Evolutionary conservation across 2,329 filamentous ascomycete genomes (phyloP).

Genomic region (Coniella lustricola): DNA sequence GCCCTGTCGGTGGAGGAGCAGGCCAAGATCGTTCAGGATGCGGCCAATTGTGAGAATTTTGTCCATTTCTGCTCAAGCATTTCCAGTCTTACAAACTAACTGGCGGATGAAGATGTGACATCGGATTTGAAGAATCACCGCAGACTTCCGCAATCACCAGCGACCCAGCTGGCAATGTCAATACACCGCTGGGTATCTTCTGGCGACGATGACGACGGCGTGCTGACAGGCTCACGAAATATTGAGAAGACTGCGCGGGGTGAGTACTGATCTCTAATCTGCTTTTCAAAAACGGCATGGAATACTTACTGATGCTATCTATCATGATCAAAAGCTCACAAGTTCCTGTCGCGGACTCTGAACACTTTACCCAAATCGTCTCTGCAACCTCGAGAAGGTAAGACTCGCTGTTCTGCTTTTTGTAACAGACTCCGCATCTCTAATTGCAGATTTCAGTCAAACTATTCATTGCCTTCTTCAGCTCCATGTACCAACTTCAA

Average conservation of each 20-base stretch:
- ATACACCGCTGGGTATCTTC: constrained; percentile 5
- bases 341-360: constrained; percentile 50
- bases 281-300: not conserved
- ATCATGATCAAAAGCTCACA: constrained; percentile 34
- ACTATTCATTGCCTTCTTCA: constrained; percentile 2
- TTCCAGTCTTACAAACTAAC: not conserved
- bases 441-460: constrained; percentile 5
- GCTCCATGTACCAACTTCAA: constrained; percentile 13
- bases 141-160: not conserved
- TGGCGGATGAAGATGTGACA: not conserved
- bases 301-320: constrained; percentile 1
- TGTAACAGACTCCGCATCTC: not conserved
- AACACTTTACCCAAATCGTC: constrained; percentile 36
- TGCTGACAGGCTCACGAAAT: not conserved
- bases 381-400: not conserved
- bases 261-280: not conserved
- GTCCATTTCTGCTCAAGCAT: not conserved
- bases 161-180: constrained; percentile 3
- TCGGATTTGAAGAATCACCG: constrained; percentile 2
- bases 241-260: constrained; percentile 6
- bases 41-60: constrained; percentile 9
- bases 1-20: constrained; percentile 12
- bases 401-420: not conserved
- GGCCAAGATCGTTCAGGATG: constrained; percentile 12
- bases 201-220: not conserved